Evolutionary conservation across 306 rosid genomes (phyloP).

Genomic region (Amphicarpaea edgeworthii): DNA sequence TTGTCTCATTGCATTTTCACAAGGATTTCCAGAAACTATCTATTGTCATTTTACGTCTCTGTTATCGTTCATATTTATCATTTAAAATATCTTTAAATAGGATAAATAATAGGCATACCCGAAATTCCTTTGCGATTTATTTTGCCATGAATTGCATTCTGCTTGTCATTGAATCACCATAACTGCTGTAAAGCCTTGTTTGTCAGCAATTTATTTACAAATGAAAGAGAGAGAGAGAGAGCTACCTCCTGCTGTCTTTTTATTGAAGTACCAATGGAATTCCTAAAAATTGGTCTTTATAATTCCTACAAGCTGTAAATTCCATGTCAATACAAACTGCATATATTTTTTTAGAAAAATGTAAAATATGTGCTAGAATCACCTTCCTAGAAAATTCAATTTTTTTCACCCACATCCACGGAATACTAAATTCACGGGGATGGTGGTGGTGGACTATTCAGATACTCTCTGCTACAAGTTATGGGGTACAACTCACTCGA

Average conservation of each 20-base stretch:
- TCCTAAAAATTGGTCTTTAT: slow-evolving; percentile 19
- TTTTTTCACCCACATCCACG: slow-evolving; percentile 27
- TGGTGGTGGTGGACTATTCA: slow-evolving; percentile 39
- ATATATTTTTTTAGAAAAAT: not conserved
- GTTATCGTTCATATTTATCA: not conserved
- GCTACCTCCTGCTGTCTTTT: slow-evolving; percentile 12
- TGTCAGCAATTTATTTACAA: slow-evolving; percentile 2
- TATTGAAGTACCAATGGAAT: not conserved
- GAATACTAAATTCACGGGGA: slow-evolving; percentile 41
- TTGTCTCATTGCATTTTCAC: slow-evolving; percentile 18
- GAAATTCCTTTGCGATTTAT: not conserved
- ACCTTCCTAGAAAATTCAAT: slow-evolving; percentile 27
- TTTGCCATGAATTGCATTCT: slow-evolving; percentile 14
- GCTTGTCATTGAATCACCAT: slow-evolving; percentile 27
- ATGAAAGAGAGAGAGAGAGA: not conserved
- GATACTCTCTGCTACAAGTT: slow-evolving; percentile 28
- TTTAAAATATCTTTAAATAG: not conserved
- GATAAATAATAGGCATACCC: not conserved
- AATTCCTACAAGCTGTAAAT: slow-evolving; percentile 11
- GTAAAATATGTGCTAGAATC: not conserved
- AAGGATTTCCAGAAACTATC: not conserved
- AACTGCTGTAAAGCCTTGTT: slow-evolving; percentile 3
- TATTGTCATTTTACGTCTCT: not conserved
- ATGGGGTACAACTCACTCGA: slow-evolving; percentile 63
- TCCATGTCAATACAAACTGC: not conserved